Conservation (phyloP, 2,329 filamentous ascomycete species). For the Colletotrichum tropicale region DNA sequence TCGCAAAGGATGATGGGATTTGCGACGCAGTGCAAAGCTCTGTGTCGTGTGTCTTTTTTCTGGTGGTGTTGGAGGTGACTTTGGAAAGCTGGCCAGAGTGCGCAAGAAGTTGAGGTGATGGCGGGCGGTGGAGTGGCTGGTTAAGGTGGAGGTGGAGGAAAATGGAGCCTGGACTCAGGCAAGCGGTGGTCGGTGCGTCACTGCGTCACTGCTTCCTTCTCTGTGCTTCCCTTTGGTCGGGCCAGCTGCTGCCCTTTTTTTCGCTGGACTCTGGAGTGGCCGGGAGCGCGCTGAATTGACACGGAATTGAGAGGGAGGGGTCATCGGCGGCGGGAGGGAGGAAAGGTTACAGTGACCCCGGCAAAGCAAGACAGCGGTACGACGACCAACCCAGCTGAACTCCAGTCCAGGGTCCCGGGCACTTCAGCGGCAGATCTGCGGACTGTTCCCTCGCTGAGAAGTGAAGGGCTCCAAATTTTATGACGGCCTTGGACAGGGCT, state of each 20-base stretch:
- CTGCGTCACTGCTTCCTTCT: constrained; percentile 18
- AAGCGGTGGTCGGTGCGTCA: constrained; percentile 20
- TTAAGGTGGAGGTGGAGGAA: constrained; percentile 6
- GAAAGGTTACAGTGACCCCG: neutral
- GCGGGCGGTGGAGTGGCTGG: constrained; percentile 12
- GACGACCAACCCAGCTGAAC: neutral
- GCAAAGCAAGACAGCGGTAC: neutral
- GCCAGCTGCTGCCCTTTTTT: neutral
- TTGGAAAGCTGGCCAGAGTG: constrained; percentile 20
- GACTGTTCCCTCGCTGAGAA: neutral
- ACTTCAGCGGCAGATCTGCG: constrained; percentile 13
- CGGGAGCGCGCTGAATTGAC: neutral
- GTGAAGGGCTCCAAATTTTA: neutral
- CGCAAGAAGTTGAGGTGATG: constrained; percentile 19
- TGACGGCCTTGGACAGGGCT: neutral
- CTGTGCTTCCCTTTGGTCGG: constrained; percentile 1
- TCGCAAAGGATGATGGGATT: neutral
- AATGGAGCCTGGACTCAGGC: constrained; percentile 14
- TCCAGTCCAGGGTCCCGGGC: constrained; percentile 6
- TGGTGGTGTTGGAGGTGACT: constrained; percentile 2
- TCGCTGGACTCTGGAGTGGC: neutral
- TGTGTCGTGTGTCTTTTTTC: constrained; percentile 6
- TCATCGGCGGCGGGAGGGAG: neutral
- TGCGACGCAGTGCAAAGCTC: neutral
- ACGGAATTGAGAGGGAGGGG: neutral